Base-by-base conservation (phyloP, 2,329 filamentous ascomycete genomes). In the Didymella pinodella region DNA sequence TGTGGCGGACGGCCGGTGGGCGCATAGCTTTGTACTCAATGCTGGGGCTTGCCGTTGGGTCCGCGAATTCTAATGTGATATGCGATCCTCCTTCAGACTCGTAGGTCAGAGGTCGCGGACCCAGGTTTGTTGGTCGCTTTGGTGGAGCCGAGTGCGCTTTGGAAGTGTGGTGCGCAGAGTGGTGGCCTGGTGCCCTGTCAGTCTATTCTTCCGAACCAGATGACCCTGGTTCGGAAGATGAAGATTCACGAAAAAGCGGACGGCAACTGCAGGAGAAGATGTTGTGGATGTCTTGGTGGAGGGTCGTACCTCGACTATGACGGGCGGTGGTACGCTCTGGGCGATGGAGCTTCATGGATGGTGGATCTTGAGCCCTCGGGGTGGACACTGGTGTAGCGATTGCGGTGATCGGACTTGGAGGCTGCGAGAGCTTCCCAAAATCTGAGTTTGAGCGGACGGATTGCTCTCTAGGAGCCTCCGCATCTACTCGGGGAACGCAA, bases 141-240 rank as follows among this genome's bases (percentile, higher is more conserved):
- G 51, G 12, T 1, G 26, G 14, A 7, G 31, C 34, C 4, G 38
- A 38, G 16, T 25, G 50, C n/a, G 49, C 38, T 32, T 44, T 31
- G 1, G 40, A 31, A 48, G 48, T 16, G 49, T 51, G 29, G 48
- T 58, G 59, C 12, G 51, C 31, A 8, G 55, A 60, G 16, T 59
- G 52, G 34, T 66, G 64, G 50, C 63, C 65, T 68, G 59, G 46
- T 45, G 44, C 41, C 18, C n/a, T 41, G 53, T 63, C 54, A 61
- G 64, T 56, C 26, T 31, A 43, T 18, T 45, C 26, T 11, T 38
- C 26, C 52, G 36, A 28, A n/a, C 18, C 18, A 20, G 41, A n/a
- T 16, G 25, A 20, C 11, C 14, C 18, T 12, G 22, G n/a, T 10
- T 44, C 41, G 36, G 44, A 57, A 48, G 31, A 51, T 38, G 40